These are phyloP conservation scores for Aspergillus phoenicis DNA, from an alignment of 2,329 filamentous ascomycete species.

Conservation along the genomic window DNA sequence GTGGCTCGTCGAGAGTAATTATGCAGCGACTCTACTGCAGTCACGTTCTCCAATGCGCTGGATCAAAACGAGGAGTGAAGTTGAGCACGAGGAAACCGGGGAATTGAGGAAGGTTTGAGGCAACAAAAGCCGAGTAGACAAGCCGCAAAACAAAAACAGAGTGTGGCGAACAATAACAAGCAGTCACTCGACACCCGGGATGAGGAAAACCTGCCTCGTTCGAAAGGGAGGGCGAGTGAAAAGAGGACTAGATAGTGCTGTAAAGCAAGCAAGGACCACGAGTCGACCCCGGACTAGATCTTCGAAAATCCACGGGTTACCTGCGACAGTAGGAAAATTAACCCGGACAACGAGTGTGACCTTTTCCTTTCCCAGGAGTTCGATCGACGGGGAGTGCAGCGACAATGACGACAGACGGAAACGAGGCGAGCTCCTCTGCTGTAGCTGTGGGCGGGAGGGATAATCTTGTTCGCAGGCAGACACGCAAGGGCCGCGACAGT, in stretches of 20 bases:
- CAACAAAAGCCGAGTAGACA: constrained; percentile 12
- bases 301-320: background rate
- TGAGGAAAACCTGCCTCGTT: constrained; percentile 12
- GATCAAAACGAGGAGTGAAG: constrained; percentile 18
- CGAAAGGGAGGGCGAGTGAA: constrained; percentile 2
- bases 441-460: constrained; percentile 9
- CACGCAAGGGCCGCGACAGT: constrained; percentile 24
- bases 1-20: constrained; percentile 4
- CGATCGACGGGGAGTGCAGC: constrained; percentile 18
- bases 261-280: constrained; percentile 16
- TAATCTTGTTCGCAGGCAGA: constrained; percentile 14
- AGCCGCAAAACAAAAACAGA: background rate
- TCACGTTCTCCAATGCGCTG: constrained; percentile 20
- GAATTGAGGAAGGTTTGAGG: constrained; percentile 17
- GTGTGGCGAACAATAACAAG: background rate
- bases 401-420: constrained; percentile 16
- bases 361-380: constrained; percentile 4
- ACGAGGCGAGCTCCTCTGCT: constrained; percentile 1
- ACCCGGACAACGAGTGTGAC: background rate
- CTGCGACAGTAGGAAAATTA: background rate
- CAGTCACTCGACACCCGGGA: background rate
- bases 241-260: background rate
- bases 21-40: background rate
- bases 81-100: constrained; percentile 24
- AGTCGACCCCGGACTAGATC: background rate